phyloP scores from a whole-genome alignment of 768 basidiomycete species.

The Neoboletus subvelutipes region DNA sequence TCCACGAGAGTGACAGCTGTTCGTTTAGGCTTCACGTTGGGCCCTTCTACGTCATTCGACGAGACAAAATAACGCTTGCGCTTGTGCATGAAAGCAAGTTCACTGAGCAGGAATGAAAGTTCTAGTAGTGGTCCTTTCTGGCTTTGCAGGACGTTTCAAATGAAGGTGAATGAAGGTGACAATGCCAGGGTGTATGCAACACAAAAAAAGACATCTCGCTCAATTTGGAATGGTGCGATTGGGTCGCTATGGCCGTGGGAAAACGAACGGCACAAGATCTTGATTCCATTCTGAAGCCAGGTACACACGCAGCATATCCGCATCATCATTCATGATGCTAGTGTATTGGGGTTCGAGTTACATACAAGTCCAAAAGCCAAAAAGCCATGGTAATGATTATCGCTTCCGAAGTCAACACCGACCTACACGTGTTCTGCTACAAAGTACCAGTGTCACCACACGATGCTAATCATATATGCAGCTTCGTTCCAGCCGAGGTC shows the following conservation, averaged over 20 bases:
- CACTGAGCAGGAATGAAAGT: slow-evolving; percentile 1
- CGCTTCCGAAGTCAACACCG: slow-evolving; percentile 25
- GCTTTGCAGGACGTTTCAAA: slow-evolving; percentile 5
- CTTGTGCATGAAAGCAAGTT: slow-evolving; percentile 15
- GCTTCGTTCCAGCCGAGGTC: slow-evolving; percentile 17
- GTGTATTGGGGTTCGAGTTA: slow-evolving; percentile 15
- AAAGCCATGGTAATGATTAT: slow-evolving; percentile 10
- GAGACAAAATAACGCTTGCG: slow-evolving; percentile 6
- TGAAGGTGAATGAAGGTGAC: slow-evolving; percentile 4
- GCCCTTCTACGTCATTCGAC: slow-evolving; percentile 9
- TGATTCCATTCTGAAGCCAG: slow-evolving; percentile 26
- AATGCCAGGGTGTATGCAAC: not conserved
- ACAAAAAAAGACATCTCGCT: not conserved
- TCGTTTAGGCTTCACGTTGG: not conserved
- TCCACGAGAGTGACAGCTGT: slow-evolving; percentile 42
- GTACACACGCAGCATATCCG: slow-evolving; percentile 15
- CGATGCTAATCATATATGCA: not conserved
- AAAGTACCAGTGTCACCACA: not conserved
- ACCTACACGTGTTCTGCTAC: slow-evolving; percentile 15
- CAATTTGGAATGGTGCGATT: not conserved
- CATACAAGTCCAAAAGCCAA: slow-evolving; percentile 14
- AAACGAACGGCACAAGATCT: slow-evolving; percentile 17
- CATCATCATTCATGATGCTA: slow-evolving; percentile 6
- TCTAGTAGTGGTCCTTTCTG: not conserved
- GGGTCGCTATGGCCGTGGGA: slow-evolving; percentile 14